phyloP scores from a whole-genome alignment of 169 alveolate genomes.

The Cryptosporidium sp. region DNA sequence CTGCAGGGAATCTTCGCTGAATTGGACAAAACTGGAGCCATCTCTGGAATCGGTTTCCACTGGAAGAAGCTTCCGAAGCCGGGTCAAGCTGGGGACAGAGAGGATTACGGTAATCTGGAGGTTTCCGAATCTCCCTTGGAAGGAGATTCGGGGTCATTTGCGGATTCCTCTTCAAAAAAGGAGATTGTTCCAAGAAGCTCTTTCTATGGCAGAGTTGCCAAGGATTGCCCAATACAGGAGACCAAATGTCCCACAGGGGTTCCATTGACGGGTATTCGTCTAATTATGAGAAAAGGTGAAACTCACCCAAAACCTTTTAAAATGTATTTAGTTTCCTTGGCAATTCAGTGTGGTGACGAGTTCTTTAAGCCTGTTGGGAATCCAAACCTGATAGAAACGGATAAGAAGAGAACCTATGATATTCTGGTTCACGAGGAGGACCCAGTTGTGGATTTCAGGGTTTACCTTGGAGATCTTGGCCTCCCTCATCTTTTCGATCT shows the following conservation, averaged over 20 bases:
- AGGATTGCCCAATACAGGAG: slow-evolving; percentile 53
- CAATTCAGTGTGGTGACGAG: slow-evolving; percentile 71
- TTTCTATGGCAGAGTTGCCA: slow-evolving; percentile 67
- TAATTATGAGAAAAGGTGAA: slow-evolving; percentile 63
- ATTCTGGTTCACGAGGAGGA: slow-evolving; percentile 70
- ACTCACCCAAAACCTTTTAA: slow-evolving; percentile 52
- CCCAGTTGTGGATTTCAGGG: slow-evolving; percentile 58
- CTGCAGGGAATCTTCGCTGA: slow-evolving; percentile 64
- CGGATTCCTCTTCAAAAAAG: background rate
- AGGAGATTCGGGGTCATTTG: background rate
- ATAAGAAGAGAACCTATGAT: slow-evolving; percentile 43
- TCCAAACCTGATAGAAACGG: slow-evolving; percentile 46
- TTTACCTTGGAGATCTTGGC: slow-evolving; percentile 62
- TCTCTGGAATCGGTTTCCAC: slow-evolving; percentile 68
- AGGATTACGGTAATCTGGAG: slow-evolving; percentile 45
- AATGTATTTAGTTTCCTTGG: slow-evolving; percentile 31
- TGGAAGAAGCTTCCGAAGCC: slow-evolving; percentile 47
- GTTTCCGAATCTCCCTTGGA: slow-evolving; percentile 17
- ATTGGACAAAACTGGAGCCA: slow-evolving; percentile 68
- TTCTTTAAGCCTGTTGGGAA: slow-evolving; percentile 57
- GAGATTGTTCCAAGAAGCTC: slow-evolving; percentile 67
- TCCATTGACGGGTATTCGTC: slow-evolving; percentile 61
- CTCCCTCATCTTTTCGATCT: slow-evolving; percentile 66
- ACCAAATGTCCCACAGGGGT: slow-evolving; percentile 70
- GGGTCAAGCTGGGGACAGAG: slow-evolving; percentile 69